Evolutionary conservation across 2,329 filamentous ascomycete genomes (phyloP).

Genomic region (Colletotrichum lupini): DNA sequence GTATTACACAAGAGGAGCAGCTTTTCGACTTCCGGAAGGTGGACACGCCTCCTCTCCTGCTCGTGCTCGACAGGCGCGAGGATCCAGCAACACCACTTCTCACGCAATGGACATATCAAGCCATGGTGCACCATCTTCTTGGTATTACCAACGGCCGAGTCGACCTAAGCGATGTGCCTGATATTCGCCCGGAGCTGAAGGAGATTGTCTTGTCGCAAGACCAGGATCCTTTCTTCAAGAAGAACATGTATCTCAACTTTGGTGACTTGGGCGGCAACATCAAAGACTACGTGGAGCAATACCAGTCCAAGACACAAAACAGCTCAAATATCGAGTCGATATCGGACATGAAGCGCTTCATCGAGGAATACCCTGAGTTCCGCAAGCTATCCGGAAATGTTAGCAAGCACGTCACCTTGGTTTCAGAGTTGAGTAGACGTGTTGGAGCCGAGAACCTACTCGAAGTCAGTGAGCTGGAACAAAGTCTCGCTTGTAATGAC

Average conservation of each 20-base stretch:
- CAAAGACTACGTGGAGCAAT: constrained; percentile 98
- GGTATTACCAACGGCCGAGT: constrained; percentile 97
- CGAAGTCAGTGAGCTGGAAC: constrained; percentile 97
- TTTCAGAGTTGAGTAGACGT: constrained; percentile 89
- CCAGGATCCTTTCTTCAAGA: constrained; percentile 98
- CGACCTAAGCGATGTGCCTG: constrained; percentile 84
- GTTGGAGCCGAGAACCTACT: constrained; percentile 88
- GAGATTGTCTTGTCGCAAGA: constrained; percentile 97
- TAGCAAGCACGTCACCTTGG: constrained; percentile 96
- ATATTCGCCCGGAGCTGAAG: constrained; percentile 85
- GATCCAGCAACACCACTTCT: constrained; percentile 94
- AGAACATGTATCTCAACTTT: constrained; percentile 99
- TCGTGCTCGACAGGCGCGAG: constrained; percentile 91
- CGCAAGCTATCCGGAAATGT: constrained; percentile 97
- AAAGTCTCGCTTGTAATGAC: constrained; percentile 96
- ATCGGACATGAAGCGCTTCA: constrained; percentile 98
- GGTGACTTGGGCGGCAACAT: constrained; percentile 95
- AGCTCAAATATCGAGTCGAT: constrained; percentile 97
- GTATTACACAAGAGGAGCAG: constrained; percentile 94
- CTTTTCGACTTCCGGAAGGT: constrained; percentile 96
- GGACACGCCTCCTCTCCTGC: constrained; percentile 91
- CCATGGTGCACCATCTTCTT: constrained; percentile 98
- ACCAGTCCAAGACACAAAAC: constrained; percentile 96
- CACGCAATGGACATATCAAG: constrained; percentile 99
- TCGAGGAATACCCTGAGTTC: constrained; percentile 98